Percentiles rank a stretch among this genome's conserved stretches.
phyloP scores from a whole-genome alignment of 1,284 basidiomycete genomes.

The Violaceomyces palustris region DNA sequence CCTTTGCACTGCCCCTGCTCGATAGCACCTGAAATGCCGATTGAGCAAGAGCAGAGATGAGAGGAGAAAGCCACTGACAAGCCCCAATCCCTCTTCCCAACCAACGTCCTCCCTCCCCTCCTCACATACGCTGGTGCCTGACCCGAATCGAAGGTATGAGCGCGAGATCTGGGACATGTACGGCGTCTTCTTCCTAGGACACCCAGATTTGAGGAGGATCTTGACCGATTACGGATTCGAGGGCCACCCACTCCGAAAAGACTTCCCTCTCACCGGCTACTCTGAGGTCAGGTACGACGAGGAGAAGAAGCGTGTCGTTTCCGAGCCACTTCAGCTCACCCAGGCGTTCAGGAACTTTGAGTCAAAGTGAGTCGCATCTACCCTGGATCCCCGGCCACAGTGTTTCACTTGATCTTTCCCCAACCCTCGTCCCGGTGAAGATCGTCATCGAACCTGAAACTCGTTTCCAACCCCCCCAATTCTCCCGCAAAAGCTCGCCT shows the following conservation, averaged over 20 bases:
- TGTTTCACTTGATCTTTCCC: no score
- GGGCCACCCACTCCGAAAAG: constrained; percentile 93
- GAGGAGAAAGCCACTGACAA: no score
- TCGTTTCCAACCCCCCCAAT: no score
- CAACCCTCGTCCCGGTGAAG: no score
- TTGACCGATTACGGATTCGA: constrained; percentile 99
- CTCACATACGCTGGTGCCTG: neutral
- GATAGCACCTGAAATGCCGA: no score
- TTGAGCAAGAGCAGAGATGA: no score
- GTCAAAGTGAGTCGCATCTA: constrained; percentile 44
- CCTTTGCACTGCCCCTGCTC: no score
- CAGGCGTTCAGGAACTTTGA: constrained; percentile 99
- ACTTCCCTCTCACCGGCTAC: constrained; percentile 96
- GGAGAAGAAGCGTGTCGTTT: constrained; percentile 95
- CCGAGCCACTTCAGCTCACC: constrained; percentile 93
- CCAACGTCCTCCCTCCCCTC: neutral
- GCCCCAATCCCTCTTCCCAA: no score
- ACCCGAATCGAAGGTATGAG: constrained; percentile 61
- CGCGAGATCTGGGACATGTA: constrained; percentile 97
- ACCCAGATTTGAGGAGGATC: constrained; percentile 94
- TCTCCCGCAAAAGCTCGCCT: constrained; percentile 61
- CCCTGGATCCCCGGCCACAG: no score
- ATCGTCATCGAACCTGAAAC: no score
- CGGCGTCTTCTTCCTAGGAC: constrained; percentile 92
- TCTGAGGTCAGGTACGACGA: constrained; percentile 97